Evolutionary conservation across 441 rosid species (phyloP), one percentile per base, ranked within the genome.

Genomic region (Mallotus japonicus): DNA sequence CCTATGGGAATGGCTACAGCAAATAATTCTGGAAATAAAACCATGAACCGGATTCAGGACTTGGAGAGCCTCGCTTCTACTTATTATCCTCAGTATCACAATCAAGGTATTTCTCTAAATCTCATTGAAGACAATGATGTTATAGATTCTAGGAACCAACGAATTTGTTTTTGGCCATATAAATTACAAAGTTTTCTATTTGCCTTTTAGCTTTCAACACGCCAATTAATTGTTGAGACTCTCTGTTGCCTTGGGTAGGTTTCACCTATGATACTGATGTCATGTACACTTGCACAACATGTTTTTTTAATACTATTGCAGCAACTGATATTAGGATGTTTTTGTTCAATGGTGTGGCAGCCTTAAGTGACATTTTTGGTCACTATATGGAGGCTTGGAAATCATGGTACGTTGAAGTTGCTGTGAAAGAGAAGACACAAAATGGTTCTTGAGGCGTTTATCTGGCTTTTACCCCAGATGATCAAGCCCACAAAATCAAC

Each of bases 301-400:
- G n/a, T n/a, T n/a, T n/a, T n/a, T n/a, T 49, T 51, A 10, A 13
- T 32, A 53, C 46, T 59, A 28, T 58, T 71, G 60, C 50, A 24
- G 40, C 57, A 78, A 58, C 65, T 61, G 50, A 68, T 59, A n/a
- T 20, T n/a, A 46, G 19, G 46, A 65, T 74, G 60, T 68, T 73
- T 49, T 65, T 28, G 1, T 17, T 75, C 24, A 60, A 81, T 80
- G 71, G 42, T 70, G 69, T 79, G 83, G 85, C 92, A 92, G 98
- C 78, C 70, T 72, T 92, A 34, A 69, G 75, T 62, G 92, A 88
- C 50, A 92, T 93, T 72, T 84, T 92, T 46, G 85, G 81, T 20
- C 97, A 92, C 74, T 92, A 87, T 82, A 71, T 50, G 82, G 91
- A 88, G 49, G 86, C 97, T 46, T 89, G 92, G 93, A 84, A 83